Conservation (phyloP, 2,329 filamentous ascomycete species). For the Arthrobotrys sinensis region DNA sequence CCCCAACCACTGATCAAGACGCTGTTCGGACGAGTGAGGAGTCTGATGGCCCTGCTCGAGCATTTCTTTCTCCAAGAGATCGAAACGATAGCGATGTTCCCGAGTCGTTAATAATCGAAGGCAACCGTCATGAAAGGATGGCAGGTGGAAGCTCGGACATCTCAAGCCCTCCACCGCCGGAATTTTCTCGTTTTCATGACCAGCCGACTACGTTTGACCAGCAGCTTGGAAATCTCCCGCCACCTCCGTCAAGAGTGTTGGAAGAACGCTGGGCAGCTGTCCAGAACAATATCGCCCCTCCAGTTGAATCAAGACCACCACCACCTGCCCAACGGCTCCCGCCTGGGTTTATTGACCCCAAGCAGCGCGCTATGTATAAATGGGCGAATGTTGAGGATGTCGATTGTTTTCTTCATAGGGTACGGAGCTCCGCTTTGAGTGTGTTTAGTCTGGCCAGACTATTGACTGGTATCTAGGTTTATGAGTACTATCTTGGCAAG, state of each 20-base stretch:
- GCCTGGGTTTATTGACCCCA: constrained; percentile 71
- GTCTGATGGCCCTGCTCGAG: constrained; percentile 15
- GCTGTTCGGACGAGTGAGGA: constrained; percentile 26
- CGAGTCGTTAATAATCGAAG: constrained; percentile 76
- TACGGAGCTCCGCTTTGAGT: constrained; percentile 30
- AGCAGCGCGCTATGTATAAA: constrained; percentile 88
- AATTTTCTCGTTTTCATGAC: constrained; percentile 59
- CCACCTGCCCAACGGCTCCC: constrained; percentile 62
- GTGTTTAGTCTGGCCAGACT: background rate
- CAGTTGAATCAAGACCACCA: constrained; percentile 28
- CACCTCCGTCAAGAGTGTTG: constrained; percentile 46
- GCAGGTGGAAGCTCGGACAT: constrained; percentile 61
- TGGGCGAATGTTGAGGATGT: constrained; percentile 94
- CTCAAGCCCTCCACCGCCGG: constrained; percentile 48
- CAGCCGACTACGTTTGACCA: constrained; percentile 59
- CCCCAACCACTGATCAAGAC: constrained; percentile 28
- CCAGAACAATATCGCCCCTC: constrained; percentile 56
- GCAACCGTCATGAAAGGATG: constrained; percentile 63
- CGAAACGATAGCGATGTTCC: constrained; percentile 74
- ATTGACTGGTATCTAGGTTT: constrained; percentile 72
- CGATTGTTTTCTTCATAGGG: constrained; percentile 84
- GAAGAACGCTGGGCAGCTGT: constrained; percentile 57
- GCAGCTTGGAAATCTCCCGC: constrained; percentile 71
- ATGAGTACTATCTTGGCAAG: constrained; percentile 86
- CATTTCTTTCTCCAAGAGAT: constrained; percentile 20